phyloP scores from a whole-genome alignment of 208 protist species.

The Acanthamoeba sp. region DNA sequence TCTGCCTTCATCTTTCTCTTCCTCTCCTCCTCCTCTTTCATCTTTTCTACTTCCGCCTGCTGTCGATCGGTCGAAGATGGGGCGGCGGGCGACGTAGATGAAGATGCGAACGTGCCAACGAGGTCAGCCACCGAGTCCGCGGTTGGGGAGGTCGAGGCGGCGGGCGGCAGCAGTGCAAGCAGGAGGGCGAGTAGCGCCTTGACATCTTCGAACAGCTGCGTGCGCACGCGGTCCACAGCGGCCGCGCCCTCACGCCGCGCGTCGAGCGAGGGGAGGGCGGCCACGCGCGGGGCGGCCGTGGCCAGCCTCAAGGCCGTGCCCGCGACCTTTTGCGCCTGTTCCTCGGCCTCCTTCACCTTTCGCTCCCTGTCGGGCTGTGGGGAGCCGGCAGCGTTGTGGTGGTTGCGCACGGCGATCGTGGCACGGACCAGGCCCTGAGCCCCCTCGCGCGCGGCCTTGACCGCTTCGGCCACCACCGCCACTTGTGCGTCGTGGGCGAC shows the following conservation, averaged over 20 bases:
- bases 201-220: not conserved
- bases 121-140: not conserved
- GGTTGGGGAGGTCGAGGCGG: not conserved
- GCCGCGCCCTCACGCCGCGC: not conserved
- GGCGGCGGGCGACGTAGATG: not conserved
- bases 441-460: not conserved
- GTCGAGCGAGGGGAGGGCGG: not conserved
- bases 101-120: too few relatives aligned
- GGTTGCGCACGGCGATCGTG: conserved; percentile 16
- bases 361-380: not conserved
- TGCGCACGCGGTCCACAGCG: not conserved
- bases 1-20: not conserved
- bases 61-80: not conserved
- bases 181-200: not conserved
- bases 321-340: not conserved
- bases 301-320: not conserved
- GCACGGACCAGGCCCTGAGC: not conserved
- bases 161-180: not conserved
- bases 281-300: not conserved
- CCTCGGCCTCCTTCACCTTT: not conserved
- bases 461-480: not conserved
- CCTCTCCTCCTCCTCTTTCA: not conserved
- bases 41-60: not conserved
- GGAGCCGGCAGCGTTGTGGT: not conserved
- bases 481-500: not conserved